These are phyloP conservation scores for Rhodotorula sp. DNA, from an alignment of 1,284 basidiomycete genomes.

Conservation along the genomic window DNA sequence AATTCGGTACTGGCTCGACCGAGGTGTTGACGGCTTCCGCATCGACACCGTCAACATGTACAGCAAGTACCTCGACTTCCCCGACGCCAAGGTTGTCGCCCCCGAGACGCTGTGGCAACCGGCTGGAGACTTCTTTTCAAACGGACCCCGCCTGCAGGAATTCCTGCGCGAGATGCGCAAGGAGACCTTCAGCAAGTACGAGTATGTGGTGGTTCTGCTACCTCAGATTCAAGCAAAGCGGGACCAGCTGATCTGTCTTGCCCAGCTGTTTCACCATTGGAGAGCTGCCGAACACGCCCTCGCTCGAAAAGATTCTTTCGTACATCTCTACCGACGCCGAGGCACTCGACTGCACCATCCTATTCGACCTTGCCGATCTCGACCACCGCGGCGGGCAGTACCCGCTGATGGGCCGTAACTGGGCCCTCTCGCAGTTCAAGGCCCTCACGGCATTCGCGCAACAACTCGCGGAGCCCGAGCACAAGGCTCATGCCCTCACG, in stretches of 20 bases:
- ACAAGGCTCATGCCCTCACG: slow-evolving; percentile 16
- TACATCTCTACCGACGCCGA: slow-evolving; percentile 65
- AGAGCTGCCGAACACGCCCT: slow-evolving; percentile 64
- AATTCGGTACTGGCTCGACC: slow-evolving; percentile 72
- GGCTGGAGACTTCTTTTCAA: slow-evolving; percentile 6
- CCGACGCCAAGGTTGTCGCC: slow-evolving; percentile 46
- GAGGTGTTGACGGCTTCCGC: slow-evolving; percentile 73
- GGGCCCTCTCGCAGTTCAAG: slow-evolving; percentile 63
- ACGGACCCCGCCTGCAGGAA: slow-evolving; percentile 65
- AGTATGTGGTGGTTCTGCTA: slow-evolving; percentile 49
- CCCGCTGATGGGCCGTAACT: slow-evolving; percentile 56
- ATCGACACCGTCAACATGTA: slow-evolving; percentile 30
- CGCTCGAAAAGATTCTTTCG: slow-evolving; percentile 34
- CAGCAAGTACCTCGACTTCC: slow-evolving; percentile 40
- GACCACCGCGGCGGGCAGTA: slow-evolving; percentile 30
- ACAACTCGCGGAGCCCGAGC: slow-evolving; percentile 58
- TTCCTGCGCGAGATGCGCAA: slow-evolving; percentile 67
- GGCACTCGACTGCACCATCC: slow-evolving; percentile 65
- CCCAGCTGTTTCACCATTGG: slow-evolving; percentile 65
- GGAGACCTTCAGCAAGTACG: slow-evolving; percentile 57
- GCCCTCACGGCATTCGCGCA: slow-evolving; percentile 55
- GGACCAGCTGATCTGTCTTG: background rate
- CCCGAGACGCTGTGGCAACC: slow-evolving; percentile 16
- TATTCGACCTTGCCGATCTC: slow-evolving; percentile 56
- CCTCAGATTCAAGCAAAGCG: background rate